Evolutionary conservation across 1,139 yeast species (phyloP).

Genomic region (Blastobotrys persicus): DNA sequence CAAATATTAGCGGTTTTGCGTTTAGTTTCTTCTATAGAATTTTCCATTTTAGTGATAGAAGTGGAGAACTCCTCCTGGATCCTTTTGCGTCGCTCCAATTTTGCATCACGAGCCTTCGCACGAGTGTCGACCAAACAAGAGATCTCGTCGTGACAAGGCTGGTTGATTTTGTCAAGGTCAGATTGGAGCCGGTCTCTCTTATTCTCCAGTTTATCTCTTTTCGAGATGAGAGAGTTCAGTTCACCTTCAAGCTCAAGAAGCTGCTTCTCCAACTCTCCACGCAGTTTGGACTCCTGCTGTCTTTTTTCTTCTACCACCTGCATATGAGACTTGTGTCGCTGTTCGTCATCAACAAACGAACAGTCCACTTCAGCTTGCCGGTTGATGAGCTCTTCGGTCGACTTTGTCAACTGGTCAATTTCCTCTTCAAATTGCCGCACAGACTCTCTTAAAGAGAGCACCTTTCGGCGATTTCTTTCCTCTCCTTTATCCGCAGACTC

Average conservation of each 20-base stretch:
- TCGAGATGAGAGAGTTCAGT: constrained; percentile 19
- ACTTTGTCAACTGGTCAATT: constrained; percentile 24
- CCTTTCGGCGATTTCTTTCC: constrained; percentile 35
- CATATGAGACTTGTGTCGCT: constrained; percentile 19
- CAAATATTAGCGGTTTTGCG: constrained; percentile 20
- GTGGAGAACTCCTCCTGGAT: constrained; percentile 36
- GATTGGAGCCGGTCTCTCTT: constrained; percentile 24
- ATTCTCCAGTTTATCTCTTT: constrained; percentile 29
- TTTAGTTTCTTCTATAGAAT: constrained; percentile 31
- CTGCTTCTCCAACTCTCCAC: constrained; percentile 24
- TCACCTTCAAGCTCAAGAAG: constrained; percentile 27
- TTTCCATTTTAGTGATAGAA: constrained; percentile 37
- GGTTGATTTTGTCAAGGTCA: constrained; percentile 19
- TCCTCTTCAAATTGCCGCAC: constrained; percentile 38
- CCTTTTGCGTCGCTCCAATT: constrained; percentile 26
- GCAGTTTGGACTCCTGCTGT: constrained; percentile 21
- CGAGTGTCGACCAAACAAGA: constrained; percentile 22
- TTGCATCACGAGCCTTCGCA: constrained; percentile 20
- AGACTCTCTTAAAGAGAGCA: constrained; percentile 34
- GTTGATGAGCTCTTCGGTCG: constrained; percentile 21
- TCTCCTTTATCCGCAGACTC: constrained; percentile 38
- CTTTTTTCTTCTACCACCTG: constrained; percentile 22
- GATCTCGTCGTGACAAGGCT: constrained; percentile 21
- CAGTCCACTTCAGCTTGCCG: constrained; percentile 18
- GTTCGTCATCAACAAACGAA: constrained; percentile 21